Evolutionary conservation across 495 filamentous ascomycete genomes (phyloP).

Genomic region (Penicillium ochrochloron): DNA sequence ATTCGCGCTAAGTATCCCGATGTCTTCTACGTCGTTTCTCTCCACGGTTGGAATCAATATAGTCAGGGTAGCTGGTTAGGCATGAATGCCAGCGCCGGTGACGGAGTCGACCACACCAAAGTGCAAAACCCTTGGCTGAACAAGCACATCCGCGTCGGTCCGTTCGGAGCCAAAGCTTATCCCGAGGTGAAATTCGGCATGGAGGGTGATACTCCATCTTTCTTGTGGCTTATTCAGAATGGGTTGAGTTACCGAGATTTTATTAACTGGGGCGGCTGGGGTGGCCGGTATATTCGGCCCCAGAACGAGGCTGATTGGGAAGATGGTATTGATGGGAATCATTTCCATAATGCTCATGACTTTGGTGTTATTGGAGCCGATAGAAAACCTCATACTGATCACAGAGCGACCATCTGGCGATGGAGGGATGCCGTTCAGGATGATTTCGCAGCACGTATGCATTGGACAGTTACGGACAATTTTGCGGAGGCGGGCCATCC

Average conservation of each 20-base stretch:
- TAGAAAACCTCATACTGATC: neutral
- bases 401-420: neutral
- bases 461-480: neutral
- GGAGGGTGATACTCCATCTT: neutral
- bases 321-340: constrained; percentile 30
- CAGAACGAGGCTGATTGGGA: constrained; percentile 7
- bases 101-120: neutral
- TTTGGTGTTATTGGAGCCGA: constrained; percentile 2
- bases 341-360: constrained; percentile 40
- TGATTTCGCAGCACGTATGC: neutral
- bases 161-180: neutral
- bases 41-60: neutral
- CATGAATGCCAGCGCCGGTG: neutral
- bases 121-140: neutral
- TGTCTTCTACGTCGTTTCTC: neutral
- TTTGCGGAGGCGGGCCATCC: neutral
- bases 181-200: neutral
- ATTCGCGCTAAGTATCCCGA: neutral
- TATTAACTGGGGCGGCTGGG: neutral
- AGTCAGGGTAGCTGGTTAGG: neutral
- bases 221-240: neutral
- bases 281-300: constrained; percentile 25
- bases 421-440: neutral
- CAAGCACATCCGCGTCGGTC: neutral
- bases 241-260: neutral